Percentiles rank a stretch among this genome's conserved stretches.
Conservation (phyloP, 805 yeast genomes). For the Alloascoidea hylecoeti region DNA sequence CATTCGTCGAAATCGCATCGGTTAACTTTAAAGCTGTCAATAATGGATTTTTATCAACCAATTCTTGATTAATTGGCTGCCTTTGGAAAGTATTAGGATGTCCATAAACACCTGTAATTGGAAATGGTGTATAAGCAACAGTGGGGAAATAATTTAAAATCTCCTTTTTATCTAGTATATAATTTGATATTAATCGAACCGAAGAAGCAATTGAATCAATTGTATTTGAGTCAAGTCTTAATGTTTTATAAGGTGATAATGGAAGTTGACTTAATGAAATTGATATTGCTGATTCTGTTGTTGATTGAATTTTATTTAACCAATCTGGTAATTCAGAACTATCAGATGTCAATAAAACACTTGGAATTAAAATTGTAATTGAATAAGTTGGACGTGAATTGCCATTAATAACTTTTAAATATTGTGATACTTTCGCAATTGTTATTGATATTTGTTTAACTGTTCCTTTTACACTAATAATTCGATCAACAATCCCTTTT, state of each 20-base stretch:
- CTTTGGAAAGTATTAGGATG: not conserved
- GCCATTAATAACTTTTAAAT: not conserved
- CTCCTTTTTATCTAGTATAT: not conserved
- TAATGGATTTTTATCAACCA: not conserved
- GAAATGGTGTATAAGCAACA: not conserved
- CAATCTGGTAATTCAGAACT: not conserved
- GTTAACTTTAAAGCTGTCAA: too few species aligned
- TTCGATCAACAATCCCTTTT: not conserved
- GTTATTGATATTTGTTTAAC: not conserved
- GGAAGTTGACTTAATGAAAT: not conserved
- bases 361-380: not conserved
- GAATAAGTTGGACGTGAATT: not conserved
- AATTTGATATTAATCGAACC: not conserved
- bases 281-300: not conserved
- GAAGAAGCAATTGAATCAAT: not conserved
- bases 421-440: not conserved
- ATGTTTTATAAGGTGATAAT: not conserved
- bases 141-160: not conserved
- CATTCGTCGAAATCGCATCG: too few species aligned
- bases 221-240: not conserved
- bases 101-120: not conserved
- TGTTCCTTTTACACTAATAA: not conserved
- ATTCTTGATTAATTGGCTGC: not conserved
- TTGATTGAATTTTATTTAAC: not conserved
- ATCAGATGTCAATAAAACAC: not conserved